Evolutionary conservation across 331 rosid species (phyloP), one percentile per base, ranked within the genome.

Genomic region (Erythrophleum ivorense): DNA sequence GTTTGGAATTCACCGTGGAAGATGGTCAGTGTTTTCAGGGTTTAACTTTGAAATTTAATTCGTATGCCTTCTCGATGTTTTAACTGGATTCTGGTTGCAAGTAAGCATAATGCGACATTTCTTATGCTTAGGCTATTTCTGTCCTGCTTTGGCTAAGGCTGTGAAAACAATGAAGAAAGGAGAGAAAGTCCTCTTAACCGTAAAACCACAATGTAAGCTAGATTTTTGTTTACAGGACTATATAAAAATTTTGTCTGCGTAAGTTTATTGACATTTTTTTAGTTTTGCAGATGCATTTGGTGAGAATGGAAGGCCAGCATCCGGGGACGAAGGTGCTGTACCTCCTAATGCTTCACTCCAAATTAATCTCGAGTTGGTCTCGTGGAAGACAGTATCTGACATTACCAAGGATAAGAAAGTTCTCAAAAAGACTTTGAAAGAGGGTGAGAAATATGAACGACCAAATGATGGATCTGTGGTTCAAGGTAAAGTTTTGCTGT

Each of bases 141-240:
- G 98, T 83, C 94, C 91, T 83, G 98, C 99, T 14, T 57, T 95
- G 66, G 81, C 97, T 0, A 89, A 86, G 96, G 98, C 97, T 76
- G 91, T 95, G 69, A 95, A 89, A 86, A 95, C 98, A 62, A 93
- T 95, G 98, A 95, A 91, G 83, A 89, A 86, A 82, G 97, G 99
- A 31, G 98, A 95, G 83, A 93, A 87, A 76, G 97, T 85, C 73
- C 84, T 90, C 40, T 82, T 95, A 53, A 87, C 91, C 0, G 97
- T 95, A 88, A 91, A 91, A 84, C 94, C 97, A 41, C 88, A 90
- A 80, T 95, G 98, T 95, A 87, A 77, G 96, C 79, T 36, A 70
- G 49, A 45, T 33, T 53, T 15, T 0, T 54, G 48, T 29, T 48
- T n/a, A 13, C 9, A 10, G 19, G 67, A 19, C 38, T 70, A 29